Base-by-base conservation (phyloP, 495 filamentous ascomycete species). In the Podospora sp. region DNA sequence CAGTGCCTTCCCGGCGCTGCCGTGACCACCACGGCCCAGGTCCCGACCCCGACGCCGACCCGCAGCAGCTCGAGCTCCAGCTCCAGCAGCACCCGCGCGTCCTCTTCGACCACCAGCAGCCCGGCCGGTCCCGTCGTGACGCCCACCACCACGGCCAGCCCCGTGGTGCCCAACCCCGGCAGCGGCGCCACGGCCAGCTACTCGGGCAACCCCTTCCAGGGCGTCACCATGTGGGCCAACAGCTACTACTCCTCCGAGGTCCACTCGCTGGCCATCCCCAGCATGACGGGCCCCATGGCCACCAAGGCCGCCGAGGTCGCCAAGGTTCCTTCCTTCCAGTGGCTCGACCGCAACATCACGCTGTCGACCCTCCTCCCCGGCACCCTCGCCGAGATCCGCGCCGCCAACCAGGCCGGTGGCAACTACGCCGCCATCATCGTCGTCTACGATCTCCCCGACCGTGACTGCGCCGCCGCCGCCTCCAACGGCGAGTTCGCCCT, bases 371-470 rank as follows among this genome's bases (percentile, higher is more conserved):
- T 89, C 77, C 81, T 84, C 51, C 70, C 76, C 9, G 82, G 49
- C 57, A 77, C 84, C 50, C 74, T 90, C 59, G 71, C 73, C 29
- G 81, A 89, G 40, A 87, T 90, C 73, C 80, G 85, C 52, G 73
- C 80, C 56, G 78, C 84, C 72, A 84, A 89, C 74, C 80, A 80
- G 59, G 84, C 82, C 24, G 87, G 88, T 66, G 75, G 70, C 62
- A 77, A 71, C 74, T 70, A 77, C 58, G 75, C 75, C 36, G 75
- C 63, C 62, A 68, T 68, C 26, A 82, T 89, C 60, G 90, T 93
- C 65, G 86, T 92, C 67, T 93, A 93, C 76, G 88, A 93, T 75
- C 77, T 93, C 40, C 90, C 90, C 33, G 90, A 90, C 67, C 89
- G 90, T 75, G 90, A 93, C 76, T 93, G 90, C 75, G 88, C 90